A percentile compares a stretch with the other conserved stretches of the same genome.
These are phyloP conservation scores for Pyronema omphalodes DNA, from an alignment of 495 filamentous ascomycete genomes.

Conservation along the genomic window DNA sequence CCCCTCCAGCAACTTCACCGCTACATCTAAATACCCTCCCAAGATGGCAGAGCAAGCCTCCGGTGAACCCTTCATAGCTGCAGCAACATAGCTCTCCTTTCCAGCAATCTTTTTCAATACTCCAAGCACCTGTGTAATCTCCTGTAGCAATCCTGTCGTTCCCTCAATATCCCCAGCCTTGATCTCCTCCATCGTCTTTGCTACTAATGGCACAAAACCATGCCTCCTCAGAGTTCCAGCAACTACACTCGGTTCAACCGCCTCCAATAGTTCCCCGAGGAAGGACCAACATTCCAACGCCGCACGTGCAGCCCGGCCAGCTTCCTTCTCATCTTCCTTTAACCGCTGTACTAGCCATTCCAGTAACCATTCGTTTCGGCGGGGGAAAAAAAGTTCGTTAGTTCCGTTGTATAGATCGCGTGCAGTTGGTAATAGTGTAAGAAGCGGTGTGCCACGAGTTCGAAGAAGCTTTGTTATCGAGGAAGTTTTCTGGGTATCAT, in stretches of 20 bases:
- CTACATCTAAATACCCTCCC: slow-evolving; percentile 17
- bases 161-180: not conserved
- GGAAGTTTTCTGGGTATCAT: not conserved
- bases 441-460: slow-evolving; percentile 13
- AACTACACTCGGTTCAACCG: not conserved
- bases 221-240: slow-evolving; percentile 16
- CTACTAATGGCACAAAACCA: slow-evolving; percentile 14
- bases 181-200: slow-evolving; percentile 7
- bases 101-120: not conserved
- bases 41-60: not conserved
- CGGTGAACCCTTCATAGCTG: not conserved
- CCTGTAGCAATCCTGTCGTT: not conserved
- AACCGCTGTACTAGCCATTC: slow-evolving; percentile 21
- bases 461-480: slow-evolving; percentile 14
- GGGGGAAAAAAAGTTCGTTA: slow-evolving; percentile 10
- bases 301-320: slow-evolving; percentile 5
- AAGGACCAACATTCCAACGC: slow-evolving; percentile 15
- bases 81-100: not conserved
- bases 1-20: slow-evolving; percentile 2
- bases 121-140: not conserved
- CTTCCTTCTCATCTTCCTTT: slow-evolving; percentile 11
- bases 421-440: slow-evolving; percentile 13
- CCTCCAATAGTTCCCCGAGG: slow-evolving; percentile 9
- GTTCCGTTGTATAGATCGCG: not conserved
- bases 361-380: slow-evolving; percentile 20